A percentile compares a stretch with the other conserved stretches of the same genome.
phyloP scores from a whole-genome alignment of 1,139 yeast species.

The Saccharomyces hybrid region DNA sequence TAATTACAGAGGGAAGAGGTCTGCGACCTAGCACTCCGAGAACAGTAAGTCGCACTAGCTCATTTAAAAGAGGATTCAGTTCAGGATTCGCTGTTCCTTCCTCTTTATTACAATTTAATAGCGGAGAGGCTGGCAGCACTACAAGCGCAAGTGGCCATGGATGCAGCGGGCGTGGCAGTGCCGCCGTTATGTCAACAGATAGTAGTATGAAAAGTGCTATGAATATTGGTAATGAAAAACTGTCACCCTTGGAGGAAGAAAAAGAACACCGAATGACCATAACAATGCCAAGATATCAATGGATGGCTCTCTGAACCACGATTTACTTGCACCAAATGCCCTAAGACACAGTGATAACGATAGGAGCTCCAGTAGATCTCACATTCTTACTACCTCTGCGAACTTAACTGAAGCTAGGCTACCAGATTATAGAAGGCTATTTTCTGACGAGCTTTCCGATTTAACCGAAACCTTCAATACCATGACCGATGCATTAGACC shows the following conservation, averaged over 20 bases:
- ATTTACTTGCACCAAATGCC: conserved; percentile 4
- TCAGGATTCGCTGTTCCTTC: neutral
- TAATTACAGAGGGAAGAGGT: conserved; percentile 37
- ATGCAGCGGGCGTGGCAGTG: neutral
- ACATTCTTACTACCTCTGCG: conserved; percentile 34
- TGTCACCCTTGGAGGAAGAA: neutral
- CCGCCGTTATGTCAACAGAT: neutral
- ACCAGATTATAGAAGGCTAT: conserved; percentile 48
- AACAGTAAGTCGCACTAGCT: conserved; percentile 4
- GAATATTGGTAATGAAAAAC: conserved; percentile 1
- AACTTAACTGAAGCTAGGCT: conserved; percentile 39
- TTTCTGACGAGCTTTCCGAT: conserved; percentile 81
- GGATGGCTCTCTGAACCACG: conserved; percentile 11
- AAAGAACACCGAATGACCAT: neutral
- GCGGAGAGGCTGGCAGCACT: neutral
- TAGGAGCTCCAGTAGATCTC: conserved; percentile 16
- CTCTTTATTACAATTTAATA: neutral
- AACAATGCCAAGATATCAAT: conserved; percentile 2
- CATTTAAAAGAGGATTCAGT: neutral
- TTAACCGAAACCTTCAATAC: conserved; percentile 81
- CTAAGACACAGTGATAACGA: conserved; percentile 13
- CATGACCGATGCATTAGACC: conserved; percentile 81
- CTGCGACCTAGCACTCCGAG: conserved; percentile 18
- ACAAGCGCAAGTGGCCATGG: neutral
- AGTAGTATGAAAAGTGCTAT: neutral